phyloP scores from a whole-genome alignment of 768 basidiomycete species.

The Lactarius deliciosus region DNA sequence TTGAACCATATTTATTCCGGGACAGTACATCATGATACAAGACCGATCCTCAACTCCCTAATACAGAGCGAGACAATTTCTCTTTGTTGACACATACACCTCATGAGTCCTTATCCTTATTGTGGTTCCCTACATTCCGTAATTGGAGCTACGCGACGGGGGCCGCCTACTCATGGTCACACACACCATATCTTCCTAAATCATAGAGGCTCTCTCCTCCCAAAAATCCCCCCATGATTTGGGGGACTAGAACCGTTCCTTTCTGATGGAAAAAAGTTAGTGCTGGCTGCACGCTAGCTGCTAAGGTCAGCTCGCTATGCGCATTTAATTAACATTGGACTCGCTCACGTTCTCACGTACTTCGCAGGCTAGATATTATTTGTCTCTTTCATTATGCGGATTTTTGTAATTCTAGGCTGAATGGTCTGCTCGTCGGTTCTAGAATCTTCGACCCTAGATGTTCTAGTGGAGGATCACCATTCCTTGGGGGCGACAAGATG shows the following conservation, averaged over 20 bases:
- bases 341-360: not conserved
- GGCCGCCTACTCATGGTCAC: not conserved
- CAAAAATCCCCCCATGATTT: not conserved
- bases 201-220: not conserved
- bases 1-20: no score
- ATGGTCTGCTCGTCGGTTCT: not conserved
- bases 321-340: not conserved
- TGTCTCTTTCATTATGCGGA: not conserved
- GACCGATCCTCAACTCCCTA: no score
- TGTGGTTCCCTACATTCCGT: conserved; percentile 3
- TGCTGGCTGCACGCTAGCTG: not conserved
- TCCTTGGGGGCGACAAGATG: not conserved
- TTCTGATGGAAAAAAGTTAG: not conserved
- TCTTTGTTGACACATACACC: no score
- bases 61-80: no score
- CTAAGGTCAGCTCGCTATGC: not conserved
- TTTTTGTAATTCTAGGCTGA: not conserved
- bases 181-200: not conserved
- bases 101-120: not conserved
- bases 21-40: no score
- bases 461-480: not conserved
- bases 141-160: not conserved
- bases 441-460: not conserved
- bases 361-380: not conserved
- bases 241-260: not conserved